Evolutionary conservation across 345 rosid species (phyloP), one percentile per base, ranked within the genome.

Genomic region (Abelmoschus esculentus): DNA sequence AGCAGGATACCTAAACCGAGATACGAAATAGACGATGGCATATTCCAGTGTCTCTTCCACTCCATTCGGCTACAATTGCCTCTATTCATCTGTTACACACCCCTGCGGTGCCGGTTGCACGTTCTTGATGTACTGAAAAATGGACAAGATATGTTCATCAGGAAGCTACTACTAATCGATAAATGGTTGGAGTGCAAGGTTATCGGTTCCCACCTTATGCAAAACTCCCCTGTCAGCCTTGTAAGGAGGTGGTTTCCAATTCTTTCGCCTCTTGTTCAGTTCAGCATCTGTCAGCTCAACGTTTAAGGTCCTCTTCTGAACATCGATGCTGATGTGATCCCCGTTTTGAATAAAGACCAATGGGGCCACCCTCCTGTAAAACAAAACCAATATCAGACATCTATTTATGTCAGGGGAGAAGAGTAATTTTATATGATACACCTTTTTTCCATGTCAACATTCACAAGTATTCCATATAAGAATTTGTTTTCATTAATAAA

Each of bases 301-400:
- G 72, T 95, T 96, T 70, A 95, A 89, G 76, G 87, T 81, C 73
- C 80, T 85, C 76, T 87, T 87, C 71, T 76, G 78, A 59, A 95
- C 89, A 79, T 95, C 93, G 15, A 95, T 73, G 54, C 72, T 84
- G 75, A 95, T 87, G 70, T 83, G 65, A 78, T 92, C 98, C 67
- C 98, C 99, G 5, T 87, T 79, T 77, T 86, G 67, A 49, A 95
- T 69, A 40, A 40, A 95, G 84, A 79, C 93, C 99, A 7, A 95
- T 95, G 1, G 98, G 97, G 73, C 99, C 99, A 65, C 96, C 99
- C 64, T 95, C 99, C 99, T 95, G 82, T 17, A 80, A 63, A 72
- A 46, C 15, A 47, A 28, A 17, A 4, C 46, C 28, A 10, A 36
- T 15, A n/a, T 61, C 17, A 8, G 17, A 2, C 66, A 61, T 36